Conservation (phyloP, 495 filamentous ascomycete species). For the Schizothecium vesticola region DNA sequence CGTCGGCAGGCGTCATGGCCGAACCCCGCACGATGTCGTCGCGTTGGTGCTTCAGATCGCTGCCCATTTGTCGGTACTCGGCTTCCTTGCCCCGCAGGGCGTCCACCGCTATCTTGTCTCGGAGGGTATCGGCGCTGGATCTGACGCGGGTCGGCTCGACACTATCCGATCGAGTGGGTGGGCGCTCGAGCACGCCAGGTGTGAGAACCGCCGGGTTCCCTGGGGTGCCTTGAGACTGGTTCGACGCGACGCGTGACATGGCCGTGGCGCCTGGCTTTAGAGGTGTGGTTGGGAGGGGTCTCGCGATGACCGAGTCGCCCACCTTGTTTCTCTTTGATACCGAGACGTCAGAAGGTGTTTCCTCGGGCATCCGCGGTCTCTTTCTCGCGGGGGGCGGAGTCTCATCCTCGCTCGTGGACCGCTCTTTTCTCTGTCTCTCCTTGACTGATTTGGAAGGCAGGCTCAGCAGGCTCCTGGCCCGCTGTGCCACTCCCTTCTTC, state of each 20-base stretch:
- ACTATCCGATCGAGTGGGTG: slow-evolving; percentile 26
- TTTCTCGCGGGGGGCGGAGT: slow-evolving; percentile 37
- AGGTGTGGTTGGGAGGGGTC: slow-evolving; percentile 35
- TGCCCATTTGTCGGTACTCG: slow-evolving; percentile 30
- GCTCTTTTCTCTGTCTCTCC: slow-evolving; percentile 37
- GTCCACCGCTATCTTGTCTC: slow-evolving; percentile 17
- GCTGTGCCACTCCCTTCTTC: slow-evolving; percentile 38
- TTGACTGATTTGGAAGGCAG: slow-evolving; percentile 38
- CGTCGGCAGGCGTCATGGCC: slow-evolving; percentile 16
- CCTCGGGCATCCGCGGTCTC: slow-evolving; percentile 36
- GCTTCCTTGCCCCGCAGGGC: slow-evolving; percentile 17
- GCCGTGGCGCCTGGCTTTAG: slow-evolving; percentile 38
- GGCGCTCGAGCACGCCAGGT: slow-evolving; percentile 35
- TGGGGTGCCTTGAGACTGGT: slow-evolving; percentile 40
- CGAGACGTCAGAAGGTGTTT: slow-evolving; percentile 18
- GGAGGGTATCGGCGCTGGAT: slow-evolving; percentile 8
- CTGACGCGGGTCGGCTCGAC: slow-evolving; percentile 8
- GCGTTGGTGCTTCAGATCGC: slow-evolving; percentile 41
- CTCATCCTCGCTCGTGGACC: slow-evolving; percentile 34
- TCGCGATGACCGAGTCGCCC: slow-evolving; percentile 22
- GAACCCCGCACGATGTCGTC: slow-evolving; percentile 33
- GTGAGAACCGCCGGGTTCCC: slow-evolving; percentile 34
- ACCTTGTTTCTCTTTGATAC: slow-evolving; percentile 31
- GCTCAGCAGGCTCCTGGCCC: slow-evolving; percentile 38
- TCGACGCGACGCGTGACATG: slow-evolving; percentile 46